Evolutionary conservation across 306 rosid species (phyloP), one percentile per base, ranked within the genome.

Genomic region (Vigna hirtella): DNA sequence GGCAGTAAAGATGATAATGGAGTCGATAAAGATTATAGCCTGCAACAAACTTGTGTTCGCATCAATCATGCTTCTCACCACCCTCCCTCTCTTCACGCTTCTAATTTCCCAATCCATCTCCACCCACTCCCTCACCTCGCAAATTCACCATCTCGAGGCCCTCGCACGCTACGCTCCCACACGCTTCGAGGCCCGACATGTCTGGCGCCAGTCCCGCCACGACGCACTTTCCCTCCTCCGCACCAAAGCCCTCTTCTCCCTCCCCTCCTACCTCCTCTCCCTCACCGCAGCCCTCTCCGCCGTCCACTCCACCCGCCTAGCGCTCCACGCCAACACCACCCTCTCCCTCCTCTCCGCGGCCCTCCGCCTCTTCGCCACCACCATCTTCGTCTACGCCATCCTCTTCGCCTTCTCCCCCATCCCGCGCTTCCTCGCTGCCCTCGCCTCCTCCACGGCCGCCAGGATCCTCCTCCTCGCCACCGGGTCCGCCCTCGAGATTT

Each of bases 171-270:
- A 43, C 57, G 83, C 93, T 68, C 74, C 88, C 22, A 91, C 93
- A 22, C 91, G 89, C 64, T 81, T 92, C 83, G 96, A 94, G 73
- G 91, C 92, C 3, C 94, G 98, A 6, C 96, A 94, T 42, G 89
- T 94, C 42, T 88, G 84, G 90, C 22, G 17, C 14, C 91, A 94
- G 32, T 89, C 98, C 10, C 93, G 93, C 68, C 40, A 69, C 20
- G 90, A 85, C 53, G 97, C 98, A 55, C 30, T 82, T 20, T 81
- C 87, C 13, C 85, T 92, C 79, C 79, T 94, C 78, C 90, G 85
- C 36, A 53, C 76, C 74, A 92, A 82, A 75, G 84, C 76, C 76
- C 81, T 86, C 82, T 86, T 89, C 82, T 75, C 86, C 56, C 18
- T 88, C 47, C 97, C 97, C 2, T 65, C 72, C 77, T 87, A 47